Conservation (phyloP, 2,329 filamentous ascomycete species). For the Hypomyces perniciosus region DNA sequence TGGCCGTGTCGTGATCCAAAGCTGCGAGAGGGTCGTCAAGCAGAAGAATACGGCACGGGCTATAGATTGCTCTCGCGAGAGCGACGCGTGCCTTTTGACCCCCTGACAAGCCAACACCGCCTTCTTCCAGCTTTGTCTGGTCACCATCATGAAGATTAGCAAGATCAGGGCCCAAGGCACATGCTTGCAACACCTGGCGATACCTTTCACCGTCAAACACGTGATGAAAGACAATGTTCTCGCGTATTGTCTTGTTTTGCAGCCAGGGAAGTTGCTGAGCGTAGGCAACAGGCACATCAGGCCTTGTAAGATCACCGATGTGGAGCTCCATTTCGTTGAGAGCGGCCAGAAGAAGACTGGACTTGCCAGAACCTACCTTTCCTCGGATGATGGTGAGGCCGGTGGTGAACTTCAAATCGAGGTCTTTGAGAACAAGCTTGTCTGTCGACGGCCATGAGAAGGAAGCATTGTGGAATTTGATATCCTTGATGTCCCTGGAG, state of each 20-base stretch:
- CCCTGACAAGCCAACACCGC: slow-evolving; percentile 56
- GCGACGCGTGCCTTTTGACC: slow-evolving; percentile 59
- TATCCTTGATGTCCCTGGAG: slow-evolving; percentile 29
- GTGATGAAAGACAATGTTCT: slow-evolving; percentile 60
- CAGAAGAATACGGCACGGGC: slow-evolving; percentile 49
- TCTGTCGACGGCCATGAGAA: slow-evolving; percentile 74
- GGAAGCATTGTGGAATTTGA: slow-evolving; percentile 57
- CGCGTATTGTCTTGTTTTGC: slow-evolving; percentile 58
- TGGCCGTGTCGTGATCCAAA: slow-evolving; percentile 57
- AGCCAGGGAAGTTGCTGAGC: slow-evolving; percentile 59
- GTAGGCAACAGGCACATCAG: slow-evolving; percentile 47
- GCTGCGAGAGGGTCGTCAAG: slow-evolving; percentile 60
- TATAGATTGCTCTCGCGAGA: slow-evolving; percentile 57
- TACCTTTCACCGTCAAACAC: slow-evolving; percentile 51
- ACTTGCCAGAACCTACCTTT: slow-evolving; percentile 57
- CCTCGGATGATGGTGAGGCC: slow-evolving; percentile 53
- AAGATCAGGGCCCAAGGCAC: slow-evolving; percentile 52
- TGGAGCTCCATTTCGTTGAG: slow-evolving; percentile 62
- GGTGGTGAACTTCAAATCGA: slow-evolving; percentile 40
- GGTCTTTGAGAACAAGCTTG: slow-evolving; percentile 42
- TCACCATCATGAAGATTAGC: slow-evolving; percentile 52
- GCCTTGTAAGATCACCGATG: slow-evolving; percentile 42
- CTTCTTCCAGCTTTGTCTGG: slow-evolving; percentile 54
- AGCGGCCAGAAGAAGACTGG: slow-evolving; percentile 52
- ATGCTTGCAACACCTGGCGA: slow-evolving; percentile 54